A percentile compares a stretch with the other conserved stretches of the same genome.
Evolutionary conservation across 1,139 yeast species (phyloP).

Genomic region (Chernovozyma sophiae-reginae): DNA sequence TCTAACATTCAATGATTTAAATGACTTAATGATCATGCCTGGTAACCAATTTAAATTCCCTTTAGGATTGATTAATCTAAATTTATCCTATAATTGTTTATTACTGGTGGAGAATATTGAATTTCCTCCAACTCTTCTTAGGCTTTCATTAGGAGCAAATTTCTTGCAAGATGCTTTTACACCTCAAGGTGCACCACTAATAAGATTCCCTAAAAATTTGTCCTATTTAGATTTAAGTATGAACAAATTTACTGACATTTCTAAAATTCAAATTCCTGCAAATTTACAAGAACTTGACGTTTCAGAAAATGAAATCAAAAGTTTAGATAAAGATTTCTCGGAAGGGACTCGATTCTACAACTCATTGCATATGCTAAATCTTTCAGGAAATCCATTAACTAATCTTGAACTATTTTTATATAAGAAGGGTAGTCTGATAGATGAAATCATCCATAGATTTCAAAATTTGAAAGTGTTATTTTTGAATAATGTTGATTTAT

Average conservation of each 20-base stretch:
- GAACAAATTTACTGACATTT: not conserved
- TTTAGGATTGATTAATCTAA: not conserved
- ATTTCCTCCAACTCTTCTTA: slow-evolving; percentile 2
- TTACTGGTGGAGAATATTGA: not conserved
- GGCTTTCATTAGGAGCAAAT: slow-evolving; percentile 4
- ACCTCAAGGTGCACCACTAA: not conserved
- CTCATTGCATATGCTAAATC: slow-evolving; percentile 1
- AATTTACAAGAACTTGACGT: slow-evolving; percentile 5
- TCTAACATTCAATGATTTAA: slow-evolving; percentile 2
- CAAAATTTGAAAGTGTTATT: slow-evolving; percentile 4
- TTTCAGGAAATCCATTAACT: slow-evolving; percentile 5
- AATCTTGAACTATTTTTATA: not conserved
- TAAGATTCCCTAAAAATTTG: slow-evolving; percentile 1
- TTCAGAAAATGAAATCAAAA: slow-evolving; percentile 1
- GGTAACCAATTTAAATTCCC: not conserved
- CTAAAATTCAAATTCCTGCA: slow-evolving; percentile 1
- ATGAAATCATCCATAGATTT: not conserved
- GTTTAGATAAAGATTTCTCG: not conserved
- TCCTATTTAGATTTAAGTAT: slow-evolving; percentile 4
- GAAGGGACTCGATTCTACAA: not conserved
- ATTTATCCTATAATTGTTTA: slow-evolving; percentile 3
- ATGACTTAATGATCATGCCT: not conserved
- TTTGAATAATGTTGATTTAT: slow-evolving; percentile 2
- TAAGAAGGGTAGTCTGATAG: not conserved
- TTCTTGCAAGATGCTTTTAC: slow-evolving; percentile 1